These are phyloP conservation scores for Beauveria sp. DNA, from an alignment of 2,329 filamentous ascomycete species.

Conservation along the genomic window DNA sequence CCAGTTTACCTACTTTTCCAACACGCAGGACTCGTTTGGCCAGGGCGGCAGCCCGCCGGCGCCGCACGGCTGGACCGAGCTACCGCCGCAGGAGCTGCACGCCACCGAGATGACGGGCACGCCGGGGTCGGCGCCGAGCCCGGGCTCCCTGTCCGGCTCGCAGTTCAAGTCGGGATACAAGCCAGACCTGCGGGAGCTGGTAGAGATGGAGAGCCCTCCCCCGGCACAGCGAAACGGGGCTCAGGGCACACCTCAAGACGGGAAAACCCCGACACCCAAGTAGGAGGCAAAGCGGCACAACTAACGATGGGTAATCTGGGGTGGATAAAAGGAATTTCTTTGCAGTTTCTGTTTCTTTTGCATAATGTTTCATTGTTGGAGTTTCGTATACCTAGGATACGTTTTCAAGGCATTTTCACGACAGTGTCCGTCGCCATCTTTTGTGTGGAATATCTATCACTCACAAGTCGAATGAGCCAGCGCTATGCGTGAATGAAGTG, in stretches of 20 bases:
- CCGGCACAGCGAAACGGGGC: neutral
- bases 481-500: too few relatives aligned
- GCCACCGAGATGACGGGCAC: neutral
- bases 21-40: neutral
- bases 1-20: neutral
- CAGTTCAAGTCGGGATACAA: neutral
- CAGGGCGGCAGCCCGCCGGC: neutral
- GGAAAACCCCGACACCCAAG: neutral
- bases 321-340: neutral
- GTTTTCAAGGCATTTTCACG: neutral
- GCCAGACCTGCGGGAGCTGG: neutral
- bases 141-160: neutral
- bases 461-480: neutral
- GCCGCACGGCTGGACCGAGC: neutral
- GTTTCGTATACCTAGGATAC: neutral
- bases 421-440: neutral
- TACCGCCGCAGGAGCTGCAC: conserved; percentile 5
- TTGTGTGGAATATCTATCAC: neutral
- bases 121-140: neutral
- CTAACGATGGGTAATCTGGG: neutral
- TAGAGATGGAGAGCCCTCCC: conserved; percentile 3
- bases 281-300: neutral
- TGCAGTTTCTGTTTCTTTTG: neutral
- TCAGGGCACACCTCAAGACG: neutral
- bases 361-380: neutral